These are phyloP conservation scores for Acanthamoeba triangularis DNA, from an alignment of 208 protist species.

Conservation along the genomic window DNA sequence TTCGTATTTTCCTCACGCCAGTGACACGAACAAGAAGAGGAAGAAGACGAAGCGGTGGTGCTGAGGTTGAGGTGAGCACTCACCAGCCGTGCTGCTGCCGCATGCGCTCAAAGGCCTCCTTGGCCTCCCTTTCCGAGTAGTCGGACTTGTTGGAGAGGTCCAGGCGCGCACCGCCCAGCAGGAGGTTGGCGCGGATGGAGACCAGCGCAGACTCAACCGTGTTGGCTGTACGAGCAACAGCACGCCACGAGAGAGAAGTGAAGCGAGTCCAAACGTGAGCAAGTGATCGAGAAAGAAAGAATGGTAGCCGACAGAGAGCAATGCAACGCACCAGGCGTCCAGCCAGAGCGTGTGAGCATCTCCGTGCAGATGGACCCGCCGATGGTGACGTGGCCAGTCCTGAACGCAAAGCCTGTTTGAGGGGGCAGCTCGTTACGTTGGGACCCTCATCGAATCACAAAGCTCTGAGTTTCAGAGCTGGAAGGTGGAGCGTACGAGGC, in stretches of 20 bases:
- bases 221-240: constrained; percentile 56
- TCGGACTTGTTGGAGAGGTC: constrained; percentile 81
- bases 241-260: too few species aligned
- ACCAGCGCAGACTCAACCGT: constrained; percentile 85
- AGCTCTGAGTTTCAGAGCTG: background rate
- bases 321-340: constrained; percentile 80
- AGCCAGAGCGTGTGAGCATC: constrained; percentile 87
- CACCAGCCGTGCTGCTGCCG: constrained; percentile 59
- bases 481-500: constrained; percentile 66
- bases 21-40: background rate
- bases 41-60: background rate
- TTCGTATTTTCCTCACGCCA: background rate
- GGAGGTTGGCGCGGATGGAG: constrained; percentile 85
- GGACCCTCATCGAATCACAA: background rate
- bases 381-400: constrained; percentile 88
- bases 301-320: background rate
- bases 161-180: constrained; percentile 81
- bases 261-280: too few species aligned
- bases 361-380: constrained; percentile 90
- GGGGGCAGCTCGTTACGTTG: too few species aligned
- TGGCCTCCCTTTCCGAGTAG: constrained; percentile 84
- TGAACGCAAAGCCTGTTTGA: constrained; percentile 78
- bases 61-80: background rate
- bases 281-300: background rate
- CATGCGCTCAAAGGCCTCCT: constrained; percentile 80